Percentiles rank a stretch among this genome's conserved stretches.
Conservation (phyloP, 331 rosid genomes). For the Stylosanthes scabra region DNA sequence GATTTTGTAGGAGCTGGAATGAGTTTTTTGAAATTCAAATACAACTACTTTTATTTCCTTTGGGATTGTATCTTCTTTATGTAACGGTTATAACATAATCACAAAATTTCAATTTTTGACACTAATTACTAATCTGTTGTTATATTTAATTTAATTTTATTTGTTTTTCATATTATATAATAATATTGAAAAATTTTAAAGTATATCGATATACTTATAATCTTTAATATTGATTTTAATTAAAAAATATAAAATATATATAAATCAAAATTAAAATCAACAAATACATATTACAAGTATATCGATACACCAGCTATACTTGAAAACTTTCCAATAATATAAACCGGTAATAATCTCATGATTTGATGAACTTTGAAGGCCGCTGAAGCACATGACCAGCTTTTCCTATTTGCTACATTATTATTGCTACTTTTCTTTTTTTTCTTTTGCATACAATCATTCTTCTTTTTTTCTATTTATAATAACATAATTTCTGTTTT, state of each 20-base stretch:
- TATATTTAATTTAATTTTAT: no score
- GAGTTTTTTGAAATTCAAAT: conserved; percentile 29
- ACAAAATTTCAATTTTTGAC: neutral
- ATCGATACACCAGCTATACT: no score
- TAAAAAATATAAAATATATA: no score
- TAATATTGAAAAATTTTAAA: no score
- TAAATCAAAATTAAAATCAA: no score
- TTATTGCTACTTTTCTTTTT: neutral
- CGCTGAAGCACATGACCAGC: neutral
- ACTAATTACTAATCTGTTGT: neutral
- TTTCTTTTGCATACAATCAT: neutral
- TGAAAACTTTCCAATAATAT: no score
- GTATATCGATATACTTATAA: no score
- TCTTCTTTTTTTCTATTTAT: neutral
- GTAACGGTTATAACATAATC: conserved; percentile 16
- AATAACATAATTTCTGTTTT: neutral
- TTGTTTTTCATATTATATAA: no score
- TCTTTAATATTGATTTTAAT: no score
- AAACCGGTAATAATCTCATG: neutral
- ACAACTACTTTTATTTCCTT: neutral
- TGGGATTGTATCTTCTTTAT: neutral
- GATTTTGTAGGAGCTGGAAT: neutral
- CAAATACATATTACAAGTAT: no score
- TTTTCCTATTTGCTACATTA: neutral
- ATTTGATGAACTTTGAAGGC: neutral